phyloP scores from a whole-genome alignment of 768 basidiomycete genomes.

The Cyclocybe cylindracea region DNA sequence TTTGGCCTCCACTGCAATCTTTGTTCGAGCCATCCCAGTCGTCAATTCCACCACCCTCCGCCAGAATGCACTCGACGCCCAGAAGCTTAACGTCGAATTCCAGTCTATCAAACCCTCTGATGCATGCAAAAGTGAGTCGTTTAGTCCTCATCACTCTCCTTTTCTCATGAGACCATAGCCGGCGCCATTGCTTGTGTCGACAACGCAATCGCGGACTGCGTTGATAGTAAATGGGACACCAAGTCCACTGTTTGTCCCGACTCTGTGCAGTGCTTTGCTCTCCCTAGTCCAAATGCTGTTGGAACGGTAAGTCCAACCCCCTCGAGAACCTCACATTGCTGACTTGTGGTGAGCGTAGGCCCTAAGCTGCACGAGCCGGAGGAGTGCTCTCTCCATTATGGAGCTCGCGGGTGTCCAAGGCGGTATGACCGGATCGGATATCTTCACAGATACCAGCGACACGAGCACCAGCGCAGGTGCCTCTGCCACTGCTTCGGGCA shows the following conservation, averaged over 20 bases:
- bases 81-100: conserved; percentile 51
- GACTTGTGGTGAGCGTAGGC: conserved; percentile 25
- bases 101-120: conserved; percentile 37
- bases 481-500: conserved; percentile 2
- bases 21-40: conserved; percentile 27
- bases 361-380: conserved; percentile 53
- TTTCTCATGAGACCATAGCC: conserved; percentile 21
- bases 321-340: not conserved
- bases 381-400: conserved; percentile 47
- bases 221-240: conserved; percentile 39
- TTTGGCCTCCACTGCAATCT: conserved; percentile 18
- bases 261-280: conserved; percentile 48
- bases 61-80: conserved; percentile 50
- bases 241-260: conserved; percentile 33
- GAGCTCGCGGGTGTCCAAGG: conserved; percentile 46
- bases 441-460: too few species aligned
- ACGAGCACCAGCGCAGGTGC: conserved; percentile 13
- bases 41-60: conserved; percentile 43
- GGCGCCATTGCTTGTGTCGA: conserved; percentile 47
- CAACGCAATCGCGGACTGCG: conserved; percentile 40
- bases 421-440: conserved; percentile 32
- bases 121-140: conserved; percentile 44
- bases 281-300: conserved; percentile 41
- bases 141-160: not conserved
- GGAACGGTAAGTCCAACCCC: conserved; percentile 44